Evolutionary conservation across 495 filamentous ascomycete genomes (phyloP), one percentile per base, ranked within the genome.

Genomic region (Neurospora hispaniola): DNA sequence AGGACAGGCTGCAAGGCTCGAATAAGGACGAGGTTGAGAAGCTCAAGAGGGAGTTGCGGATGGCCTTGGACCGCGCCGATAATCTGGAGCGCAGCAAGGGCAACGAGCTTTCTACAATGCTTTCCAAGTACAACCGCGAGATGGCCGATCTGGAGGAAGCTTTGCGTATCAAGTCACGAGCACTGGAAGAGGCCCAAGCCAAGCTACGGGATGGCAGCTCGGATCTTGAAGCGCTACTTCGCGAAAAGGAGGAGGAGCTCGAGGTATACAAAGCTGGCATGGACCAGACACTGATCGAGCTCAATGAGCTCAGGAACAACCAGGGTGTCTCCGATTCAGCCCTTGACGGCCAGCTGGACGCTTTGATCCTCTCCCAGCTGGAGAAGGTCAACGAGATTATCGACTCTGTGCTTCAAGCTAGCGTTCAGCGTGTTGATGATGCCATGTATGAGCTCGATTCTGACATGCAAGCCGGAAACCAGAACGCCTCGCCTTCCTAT

Each of bases 311-410:
- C 75, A 87, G 85, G 78, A 84, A 80, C 74, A 84, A 84, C 77
- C 83, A 93, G 81, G 90, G 91, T 71, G 92, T 90, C 71, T 90
- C 89, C 27, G 95, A 98, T 76, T 85, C 90, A 70, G 94, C 89
- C 12, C 83, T 98, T 62, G 95, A 99, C 78, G 91, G 92, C 39
- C 93, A 97, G 83, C 90, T 99, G 71, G 96, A 98, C 80, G 90
- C 90, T 59, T 85, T 98, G 73, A 87, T 98, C 62, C 87, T 94
- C 66, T 89, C 91, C 70, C 94, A 93, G 73, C 87, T 97, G 42
- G 89, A 90, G 74, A 97, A 97, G 86, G 93, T 99, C 82, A 94
- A 95, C 85, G 94, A 97, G 71, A 97, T 98, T 74, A 97, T 99
- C 77, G 96, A 99, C 82, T 96, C 96, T 4, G 96, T 99, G 42